Percentiles rank a stretch among this genome's conserved stretches.
These are phyloP conservation scores for Ettlia oleoabundans DNA, from an alignment of 139 green algal species.

Conservation along the genomic window DNA sequence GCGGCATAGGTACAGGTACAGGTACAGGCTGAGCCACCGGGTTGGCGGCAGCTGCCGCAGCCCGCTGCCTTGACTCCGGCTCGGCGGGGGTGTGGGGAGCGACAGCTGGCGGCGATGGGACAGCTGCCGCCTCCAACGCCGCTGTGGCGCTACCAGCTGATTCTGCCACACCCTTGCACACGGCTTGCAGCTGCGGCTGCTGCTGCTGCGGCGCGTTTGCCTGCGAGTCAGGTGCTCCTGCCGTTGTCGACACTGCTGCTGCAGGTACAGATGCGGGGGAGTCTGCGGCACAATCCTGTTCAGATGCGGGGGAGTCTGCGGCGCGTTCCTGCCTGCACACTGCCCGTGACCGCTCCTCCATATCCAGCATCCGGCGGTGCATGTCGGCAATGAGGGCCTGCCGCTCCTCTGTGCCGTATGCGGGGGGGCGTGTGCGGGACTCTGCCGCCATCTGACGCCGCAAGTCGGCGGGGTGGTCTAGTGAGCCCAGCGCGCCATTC, in stretches of 20 bases:
- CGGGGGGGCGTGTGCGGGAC: conserved; percentile 60
- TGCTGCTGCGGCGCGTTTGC: not conserved
- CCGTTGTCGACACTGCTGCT: no score
- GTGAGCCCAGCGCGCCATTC: conserved; percentile 87
- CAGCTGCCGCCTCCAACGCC: not conserved
- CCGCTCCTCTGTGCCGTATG: conserved; percentile 70
- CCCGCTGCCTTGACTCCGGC: conserved; percentile 3
- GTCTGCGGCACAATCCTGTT: not conserved
- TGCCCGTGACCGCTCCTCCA: conserved; percentile 19
- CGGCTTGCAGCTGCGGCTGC: no score
- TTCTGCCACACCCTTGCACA: no score
- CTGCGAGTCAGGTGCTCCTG: no score
- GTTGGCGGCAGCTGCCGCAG: not conserved
- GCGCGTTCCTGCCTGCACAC: not conserved
- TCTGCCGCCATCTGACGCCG: conserved; percentile 72
- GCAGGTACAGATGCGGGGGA: not conserved
- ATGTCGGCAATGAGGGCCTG: conserved; percentile 79
- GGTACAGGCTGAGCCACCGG: not conserved
- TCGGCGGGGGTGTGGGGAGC: not conserved
- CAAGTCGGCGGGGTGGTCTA: conserved; percentile 89
- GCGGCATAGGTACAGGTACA: not conserved
- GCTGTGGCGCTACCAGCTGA: no score
- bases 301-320: not conserved
- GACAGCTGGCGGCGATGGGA: not conserved
- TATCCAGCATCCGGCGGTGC: conserved; percentile 78